Evolutionary conservation across 2,329 filamentous ascomycete genomes (phyloP).

Genomic region (Elsinoe ampelina): DNA sequence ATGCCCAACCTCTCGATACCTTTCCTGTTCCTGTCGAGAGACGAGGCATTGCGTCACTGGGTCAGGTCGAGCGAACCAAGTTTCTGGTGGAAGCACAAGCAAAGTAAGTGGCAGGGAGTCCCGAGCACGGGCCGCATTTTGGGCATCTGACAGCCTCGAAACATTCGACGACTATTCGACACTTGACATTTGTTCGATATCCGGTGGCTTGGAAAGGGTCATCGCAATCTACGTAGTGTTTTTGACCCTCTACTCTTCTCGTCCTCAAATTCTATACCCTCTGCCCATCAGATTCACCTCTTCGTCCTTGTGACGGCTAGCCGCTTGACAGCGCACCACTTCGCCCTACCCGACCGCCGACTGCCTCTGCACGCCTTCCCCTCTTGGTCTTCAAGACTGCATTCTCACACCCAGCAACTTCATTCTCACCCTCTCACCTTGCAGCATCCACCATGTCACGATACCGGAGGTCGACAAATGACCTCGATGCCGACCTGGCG

Average conservation of each 20-base stretch:
- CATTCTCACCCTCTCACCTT: not conserved
- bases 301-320: not conserved
- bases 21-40: constrained; percentile 1
- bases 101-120: not conserved
- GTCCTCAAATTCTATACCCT: not conserved
- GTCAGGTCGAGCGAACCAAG: constrained; percentile 2
- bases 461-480: constrained; percentile 11
- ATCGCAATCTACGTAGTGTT: not conserved
- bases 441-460: not conserved
- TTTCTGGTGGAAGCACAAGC: not conserved
- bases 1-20: constrained; percentile 2
- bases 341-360: not conserved
- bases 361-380: not conserved
- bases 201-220: constrained; percentile 6
- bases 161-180: not conserved
- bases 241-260: not conserved
- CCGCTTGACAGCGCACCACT: constrained; percentile 5
- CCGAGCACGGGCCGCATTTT: constrained; percentile 1
- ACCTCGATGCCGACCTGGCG: constrained; percentile 30
- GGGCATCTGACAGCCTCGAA: not conserved
- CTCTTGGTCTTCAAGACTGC: not conserved
- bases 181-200: not conserved
- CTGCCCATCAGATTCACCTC: not conserved
- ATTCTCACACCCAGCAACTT: not conserved
- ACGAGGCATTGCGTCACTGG: not conserved